Base-by-base conservation (phyloP, 441 rosid species). In the Eruca vesicaria region DNA sequence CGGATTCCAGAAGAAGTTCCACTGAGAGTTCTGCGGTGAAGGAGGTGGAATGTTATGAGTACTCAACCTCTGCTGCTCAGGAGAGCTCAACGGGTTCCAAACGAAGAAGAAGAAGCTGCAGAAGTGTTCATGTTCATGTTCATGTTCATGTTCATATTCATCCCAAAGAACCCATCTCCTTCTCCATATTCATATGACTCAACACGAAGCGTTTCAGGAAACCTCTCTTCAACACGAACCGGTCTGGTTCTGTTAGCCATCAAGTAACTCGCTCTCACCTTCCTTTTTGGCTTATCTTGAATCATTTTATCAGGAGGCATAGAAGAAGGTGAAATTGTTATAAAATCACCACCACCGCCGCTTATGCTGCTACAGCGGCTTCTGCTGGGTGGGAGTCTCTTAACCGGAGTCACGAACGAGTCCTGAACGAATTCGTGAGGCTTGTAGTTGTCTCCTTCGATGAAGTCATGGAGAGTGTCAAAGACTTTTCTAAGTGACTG, bases 1-100 rank as follows among this genome's bases (percentile, higher is more conserved):
- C 6, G 98, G 98, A 78, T 96, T 93, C 99, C 98, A 96, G 80
- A 96, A 96, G 81, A 86, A 86, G 74, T 96, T 97, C 99, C 99
- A 96, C 78, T 86, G 97, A 0, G 99, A 91, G 63, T 86, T 84
- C 81, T 87, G 99, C 9, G 99, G 99, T 0, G 98, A 90, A 62
- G 91, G 88, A 55, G 97, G 97, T 60, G 93, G 99, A 43, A 96
- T 75, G 63, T 76, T 84, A 55, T 89, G 84, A 72, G 35, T 72
- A 7, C 69, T 78, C 11, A 68, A 26, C n/a, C 78, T 78, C n/a
- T n/a, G n/a, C 20, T 78, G 75, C 33, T 88, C 84, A 41, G 93
- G 87, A 23, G 96, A 81, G 61, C 87, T 79, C 61, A 75, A 68
- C 0, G 75, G 79, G 23, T 71, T 75, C 79, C 79, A 79, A 79